A percentile compares a stretch with the other conserved stretches of the same genome.
Conservation (phyloP, 768 basidiomycete species). For the Leccinum subgranulosum region DNA sequence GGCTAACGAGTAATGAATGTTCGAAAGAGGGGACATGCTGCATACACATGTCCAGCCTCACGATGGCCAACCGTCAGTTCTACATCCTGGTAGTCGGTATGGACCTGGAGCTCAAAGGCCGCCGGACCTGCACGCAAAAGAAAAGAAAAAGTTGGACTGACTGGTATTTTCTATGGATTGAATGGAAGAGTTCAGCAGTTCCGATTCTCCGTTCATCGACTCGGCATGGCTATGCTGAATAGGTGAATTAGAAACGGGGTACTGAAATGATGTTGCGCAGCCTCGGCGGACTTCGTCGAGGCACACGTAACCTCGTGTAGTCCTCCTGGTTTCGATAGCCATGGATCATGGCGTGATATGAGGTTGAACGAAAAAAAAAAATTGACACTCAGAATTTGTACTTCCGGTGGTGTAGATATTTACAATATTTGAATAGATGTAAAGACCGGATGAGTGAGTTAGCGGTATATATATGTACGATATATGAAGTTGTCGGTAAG, state of each 20-base stretch:
- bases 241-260: constrained; percentile 11
- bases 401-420: too few species aligned
- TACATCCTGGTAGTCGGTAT: not conserved
- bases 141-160: not conserved
- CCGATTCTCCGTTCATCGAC: not conserved
- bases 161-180: not conserved
- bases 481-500: constrained; percentile 11
- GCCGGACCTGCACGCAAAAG: not conserved
- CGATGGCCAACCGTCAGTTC: not conserved
- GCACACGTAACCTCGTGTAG: constrained; percentile 20
- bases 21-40: constrained; percentile 12
- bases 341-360: not conserved
- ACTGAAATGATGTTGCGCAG: constrained; percentile 12
- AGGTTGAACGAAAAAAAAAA: not conserved
- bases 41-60: constrained; percentile 4
- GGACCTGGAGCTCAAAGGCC: not conserved
- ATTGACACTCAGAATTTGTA: not conserved
- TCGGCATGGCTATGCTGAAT: not conserved
- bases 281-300: constrained; percentile 1
- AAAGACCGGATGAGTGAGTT: constrained; percentile 6
- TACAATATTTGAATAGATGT: not conserved
- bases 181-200: not conserved
- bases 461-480: constrained; percentile 17
- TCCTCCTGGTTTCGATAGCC: constrained; percentile 18
- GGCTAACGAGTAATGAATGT: constrained; percentile 12